Base-by-base conservation (phyloP, 2,329 filamentous ascomycete genomes). In the Diaporthe longicolla region DNA sequence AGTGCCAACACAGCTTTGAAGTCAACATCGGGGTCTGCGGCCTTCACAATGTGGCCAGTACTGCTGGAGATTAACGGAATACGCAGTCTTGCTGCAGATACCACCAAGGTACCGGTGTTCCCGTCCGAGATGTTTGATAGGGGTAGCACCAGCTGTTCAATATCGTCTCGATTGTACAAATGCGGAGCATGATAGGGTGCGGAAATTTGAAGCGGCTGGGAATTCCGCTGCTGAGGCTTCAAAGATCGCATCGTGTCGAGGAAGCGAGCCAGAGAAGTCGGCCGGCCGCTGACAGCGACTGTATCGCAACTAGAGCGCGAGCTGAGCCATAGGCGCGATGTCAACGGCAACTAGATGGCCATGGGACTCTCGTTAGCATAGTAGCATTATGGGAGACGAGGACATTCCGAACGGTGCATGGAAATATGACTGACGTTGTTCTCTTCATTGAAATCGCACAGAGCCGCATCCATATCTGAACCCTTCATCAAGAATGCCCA, bases 171-270 rank as follows among this genome's bases (percentile, higher is more conserved):
- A 17, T 2, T 50, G 61, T 66, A 66, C n/a, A 66, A 40, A 52
- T 66, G 61, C 1, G 43, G 43, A 37, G 61, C 61, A 24, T 66
- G 61, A 13, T 66, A 66, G 10, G 61, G 61, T 9, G 43, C 61
- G 2, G 24, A 66, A 7, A 66, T 52, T 29, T 15, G 61, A 3
- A 66, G n/a, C 6, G 58, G 58, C 13, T 40, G 58, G 45, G 58
- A 35, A 3, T 6, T 45, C 17, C 58, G 58, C 37, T 26, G 24
- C n/a, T 29, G 10, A 2, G 26, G 37, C 7, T 19, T 26, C 15
- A 7, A 37, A 4, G 13, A 26, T 6, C 29, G 5, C n/a, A 8
- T 9, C 19, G 26, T 32, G 17, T 17, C 29, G 21, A 29, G 15
- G 26, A 66, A 50, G 10, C 45, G 61, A 17, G 61, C 45, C 11